Percentiles rank a stretch among this genome's conserved stretches.
Evolutionary conservation across 257 asterid genomes (phyloP).

Genomic region (Striga asiatica): DNA sequence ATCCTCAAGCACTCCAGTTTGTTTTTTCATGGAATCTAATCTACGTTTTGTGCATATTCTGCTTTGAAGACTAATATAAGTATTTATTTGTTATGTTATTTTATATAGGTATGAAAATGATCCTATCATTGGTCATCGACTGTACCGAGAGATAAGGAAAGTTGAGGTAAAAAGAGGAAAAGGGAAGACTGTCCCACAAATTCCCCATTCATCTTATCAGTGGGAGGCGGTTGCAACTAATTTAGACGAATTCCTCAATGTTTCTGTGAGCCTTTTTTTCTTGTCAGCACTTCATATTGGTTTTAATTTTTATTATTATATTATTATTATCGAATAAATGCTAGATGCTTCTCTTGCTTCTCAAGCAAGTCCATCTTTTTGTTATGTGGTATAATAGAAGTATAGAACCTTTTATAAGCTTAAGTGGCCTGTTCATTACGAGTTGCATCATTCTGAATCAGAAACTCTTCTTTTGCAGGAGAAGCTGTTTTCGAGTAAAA

Average conservation of each 20-base stretch:
- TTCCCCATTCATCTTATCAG: slow-evolving; percentile 73
- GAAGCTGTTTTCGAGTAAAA: slow-evolving; percentile 74
- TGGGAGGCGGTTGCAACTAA: slow-evolving; percentile 96
- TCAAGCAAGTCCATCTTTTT: too few species aligned
- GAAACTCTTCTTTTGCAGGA: slow-evolving; percentile 45
- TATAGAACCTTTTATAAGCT: too few species aligned
- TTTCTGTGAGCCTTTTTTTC: slow-evolving; percentile 58
- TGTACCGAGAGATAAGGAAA: slow-evolving; percentile 78
- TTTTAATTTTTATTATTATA: not conserved
- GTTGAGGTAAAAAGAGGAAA: slow-evolving; percentile 84
- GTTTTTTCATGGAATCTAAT: not conserved
- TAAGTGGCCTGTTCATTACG: too few species aligned
- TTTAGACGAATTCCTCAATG: slow-evolving; percentile 77
- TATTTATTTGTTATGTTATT: slow-evolving; percentile 2
- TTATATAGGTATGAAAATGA: slow-evolving; percentile 87
- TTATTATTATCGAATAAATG: not conserved
- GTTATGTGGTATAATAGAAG: too few species aligned
- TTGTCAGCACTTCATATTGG: slow-evolving; percentile 5
- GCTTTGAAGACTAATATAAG: not conserved
- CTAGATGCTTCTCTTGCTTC: not conserved
- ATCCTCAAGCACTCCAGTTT: slow-evolving; percentile 4
- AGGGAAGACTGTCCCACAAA: slow-evolving; percentile 62
- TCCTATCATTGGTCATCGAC: slow-evolving; percentile 75
- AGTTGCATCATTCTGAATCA: not conserved
- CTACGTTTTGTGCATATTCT: not conserved